These are phyloP conservation scores for Lumnitzera littorea DNA, from an alignment of 345 rosid genomes.

Conservation along the genomic window DNA sequence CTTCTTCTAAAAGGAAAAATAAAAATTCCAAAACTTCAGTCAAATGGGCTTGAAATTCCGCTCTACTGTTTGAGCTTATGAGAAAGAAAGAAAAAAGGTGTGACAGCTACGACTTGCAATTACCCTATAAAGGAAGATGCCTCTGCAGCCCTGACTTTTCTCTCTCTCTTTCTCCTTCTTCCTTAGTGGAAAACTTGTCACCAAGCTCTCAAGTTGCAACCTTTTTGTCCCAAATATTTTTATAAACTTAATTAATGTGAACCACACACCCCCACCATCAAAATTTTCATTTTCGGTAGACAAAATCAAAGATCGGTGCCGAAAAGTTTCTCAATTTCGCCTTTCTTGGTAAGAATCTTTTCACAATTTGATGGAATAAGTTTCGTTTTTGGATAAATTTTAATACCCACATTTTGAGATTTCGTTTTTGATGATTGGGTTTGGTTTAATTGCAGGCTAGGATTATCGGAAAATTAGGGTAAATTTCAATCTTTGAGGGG, in stretches of 20 bases:
- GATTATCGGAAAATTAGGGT: neutral
- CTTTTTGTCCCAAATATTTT: conserved; percentile 1
- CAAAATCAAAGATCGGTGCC: neutral
- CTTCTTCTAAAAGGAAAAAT: neutral
- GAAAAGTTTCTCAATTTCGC: neutral
- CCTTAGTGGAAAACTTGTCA: conserved; percentile 11
- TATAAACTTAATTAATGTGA: neutral
- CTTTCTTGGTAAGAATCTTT: conserved; percentile 15
- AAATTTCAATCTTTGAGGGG: conserved; percentile 3
- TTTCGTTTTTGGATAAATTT: neutral
- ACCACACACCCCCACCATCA: neutral
- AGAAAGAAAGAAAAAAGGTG: neutral
- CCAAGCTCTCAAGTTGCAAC: neutral
- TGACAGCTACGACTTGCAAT: neutral
- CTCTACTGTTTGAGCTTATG: neutral
- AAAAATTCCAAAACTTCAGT: too few species aligned
- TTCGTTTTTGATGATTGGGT: conserved; percentile 14
- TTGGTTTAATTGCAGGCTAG: conserved; percentile 20
- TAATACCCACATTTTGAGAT: conserved; percentile 6
- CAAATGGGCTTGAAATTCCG: neutral
- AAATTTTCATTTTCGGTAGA: conserved; percentile 1
- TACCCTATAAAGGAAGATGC: neutral
- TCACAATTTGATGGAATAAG: neutral
- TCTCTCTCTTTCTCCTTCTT: neutral
- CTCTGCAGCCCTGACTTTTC: too few species aligned